A percentile compares a stretch with the other conserved stretches of the same genome.
phyloP scores from a whole-genome alignment of 768 basidiomycete genomes.

The Suillus ampliporus region DNA sequence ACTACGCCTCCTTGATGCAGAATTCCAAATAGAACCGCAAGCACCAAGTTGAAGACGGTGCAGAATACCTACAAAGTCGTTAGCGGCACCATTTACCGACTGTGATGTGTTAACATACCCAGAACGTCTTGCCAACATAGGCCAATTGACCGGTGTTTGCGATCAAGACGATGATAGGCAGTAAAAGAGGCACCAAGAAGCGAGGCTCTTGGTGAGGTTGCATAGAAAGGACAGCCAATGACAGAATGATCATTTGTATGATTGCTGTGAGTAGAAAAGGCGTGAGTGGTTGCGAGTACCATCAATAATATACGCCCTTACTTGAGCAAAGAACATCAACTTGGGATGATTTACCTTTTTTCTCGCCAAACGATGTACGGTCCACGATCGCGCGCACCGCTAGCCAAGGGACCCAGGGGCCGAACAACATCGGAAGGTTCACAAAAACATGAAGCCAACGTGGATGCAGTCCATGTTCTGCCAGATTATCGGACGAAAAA shows the following conservation, averaged over 20 bases:
- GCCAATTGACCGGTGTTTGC: conserved; percentile 29
- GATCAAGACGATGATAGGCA: conserved; percentile 37
- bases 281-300: neutral
- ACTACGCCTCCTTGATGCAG: conserved; percentile 49
- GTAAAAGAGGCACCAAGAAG: conserved; percentile 42
- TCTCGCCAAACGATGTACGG: conserved; percentile 8
- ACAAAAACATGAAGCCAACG: conserved; percentile 45
- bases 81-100: neutral
- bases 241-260: conserved; percentile 34
- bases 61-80: conserved; percentile 29
- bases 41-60: conserved; percentile 33
- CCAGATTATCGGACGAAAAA: conserved; percentile 41
- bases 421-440: conserved; percentile 46
- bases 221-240: conserved; percentile 35
- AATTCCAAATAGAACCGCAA: conserved; percentile 42
- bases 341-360: conserved; percentile 15
- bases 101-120: conserved; percentile 30
- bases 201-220: conserved; percentile 48
- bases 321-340: conserved; percentile 26
- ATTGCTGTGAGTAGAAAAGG: conserved; percentile 30
- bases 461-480: conserved; percentile 46
- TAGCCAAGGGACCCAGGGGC: conserved; percentile 39
- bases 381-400: conserved; percentile 17
- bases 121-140: conserved; percentile 36
- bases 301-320: neutral